Conservation (phyloP, 257 asterid genomes). For the Solanum lignicaule region DNA sequence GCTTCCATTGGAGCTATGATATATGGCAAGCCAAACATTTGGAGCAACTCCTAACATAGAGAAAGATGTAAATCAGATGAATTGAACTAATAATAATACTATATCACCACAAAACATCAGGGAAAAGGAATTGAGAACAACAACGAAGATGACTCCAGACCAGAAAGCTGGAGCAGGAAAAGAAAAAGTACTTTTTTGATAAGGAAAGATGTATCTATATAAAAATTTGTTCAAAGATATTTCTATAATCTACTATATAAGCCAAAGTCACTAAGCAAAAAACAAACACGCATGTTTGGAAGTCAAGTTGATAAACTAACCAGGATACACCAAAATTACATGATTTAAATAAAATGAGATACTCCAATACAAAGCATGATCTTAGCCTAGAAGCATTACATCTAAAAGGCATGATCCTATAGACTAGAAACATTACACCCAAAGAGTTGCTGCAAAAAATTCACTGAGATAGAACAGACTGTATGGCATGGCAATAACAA, state of each 20-base stretch:
- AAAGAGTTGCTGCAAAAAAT: not conserved
- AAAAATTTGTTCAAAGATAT: not conserved
- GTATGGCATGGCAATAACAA: not conserved
- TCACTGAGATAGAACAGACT: not conserved
- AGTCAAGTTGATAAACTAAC: not conserved
- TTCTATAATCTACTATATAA: not conserved
- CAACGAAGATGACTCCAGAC: not conserved
- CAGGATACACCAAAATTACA: not conserved
- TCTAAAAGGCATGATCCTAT: not conserved
- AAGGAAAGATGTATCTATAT: not conserved
- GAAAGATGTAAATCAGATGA: not conserved
- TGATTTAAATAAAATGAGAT: not conserved
- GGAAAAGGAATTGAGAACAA: not conserved
- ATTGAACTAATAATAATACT: not conserved
- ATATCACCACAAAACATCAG: not conserved
- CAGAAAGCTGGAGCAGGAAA: not conserved
- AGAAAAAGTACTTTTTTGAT: not conserved
- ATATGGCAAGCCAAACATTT: conserved; percentile 94
- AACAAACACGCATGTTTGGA: not conserved
- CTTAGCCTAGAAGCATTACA: not conserved
- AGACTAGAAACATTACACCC: not conserved
- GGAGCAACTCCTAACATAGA: conserved; percentile 78
- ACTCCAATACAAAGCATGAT: not conserved
- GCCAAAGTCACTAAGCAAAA: not conserved
- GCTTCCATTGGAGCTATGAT: conserved; percentile 99